Evolutionary conservation across 2,329 filamentous ascomycete species (phyloP).

Genomic region (Phyllosticta citrichinensis): DNA sequence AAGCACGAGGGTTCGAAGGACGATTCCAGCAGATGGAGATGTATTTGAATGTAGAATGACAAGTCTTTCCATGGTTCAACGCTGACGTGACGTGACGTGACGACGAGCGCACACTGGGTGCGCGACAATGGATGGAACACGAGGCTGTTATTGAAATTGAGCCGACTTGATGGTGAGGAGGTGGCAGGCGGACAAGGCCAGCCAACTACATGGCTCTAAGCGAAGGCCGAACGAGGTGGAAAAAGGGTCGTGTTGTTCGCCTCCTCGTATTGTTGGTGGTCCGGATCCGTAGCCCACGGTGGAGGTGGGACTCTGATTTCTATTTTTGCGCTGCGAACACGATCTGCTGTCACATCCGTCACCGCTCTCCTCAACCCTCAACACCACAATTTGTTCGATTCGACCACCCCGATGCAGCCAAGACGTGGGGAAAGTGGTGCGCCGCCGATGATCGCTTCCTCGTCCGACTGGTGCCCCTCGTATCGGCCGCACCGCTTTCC

Average conservation of each 20-base stretch:
- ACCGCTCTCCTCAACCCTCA: neutral
- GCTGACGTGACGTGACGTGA: neutral
- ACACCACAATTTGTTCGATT: neutral
- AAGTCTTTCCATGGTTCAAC: neutral
- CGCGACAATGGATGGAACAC: neutral
- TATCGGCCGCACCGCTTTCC: neutral
- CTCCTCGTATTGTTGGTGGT: neutral
- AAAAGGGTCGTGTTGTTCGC: neutral
- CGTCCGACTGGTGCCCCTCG: neutral
- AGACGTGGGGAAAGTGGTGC: neutral
- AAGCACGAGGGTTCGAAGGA: neutral
- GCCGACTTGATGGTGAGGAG: neutral
- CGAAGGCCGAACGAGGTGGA: neutral
- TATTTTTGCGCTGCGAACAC: neutral
- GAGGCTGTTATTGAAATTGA: neutral
- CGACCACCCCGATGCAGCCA: neutral
- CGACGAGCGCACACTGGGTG: neutral
- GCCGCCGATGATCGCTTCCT: neutral
- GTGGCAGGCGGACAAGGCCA: neutral
- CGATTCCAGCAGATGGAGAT: neutral
- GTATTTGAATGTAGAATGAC: neutral
- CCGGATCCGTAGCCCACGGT: neutral
- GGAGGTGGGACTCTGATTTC: neutral
- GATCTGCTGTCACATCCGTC: neutral
- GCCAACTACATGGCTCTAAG: neutral